Base-by-base conservation (phyloP, 2,329 filamentous ascomycete species). In the Tolypocladium pustulatum region DNA sequence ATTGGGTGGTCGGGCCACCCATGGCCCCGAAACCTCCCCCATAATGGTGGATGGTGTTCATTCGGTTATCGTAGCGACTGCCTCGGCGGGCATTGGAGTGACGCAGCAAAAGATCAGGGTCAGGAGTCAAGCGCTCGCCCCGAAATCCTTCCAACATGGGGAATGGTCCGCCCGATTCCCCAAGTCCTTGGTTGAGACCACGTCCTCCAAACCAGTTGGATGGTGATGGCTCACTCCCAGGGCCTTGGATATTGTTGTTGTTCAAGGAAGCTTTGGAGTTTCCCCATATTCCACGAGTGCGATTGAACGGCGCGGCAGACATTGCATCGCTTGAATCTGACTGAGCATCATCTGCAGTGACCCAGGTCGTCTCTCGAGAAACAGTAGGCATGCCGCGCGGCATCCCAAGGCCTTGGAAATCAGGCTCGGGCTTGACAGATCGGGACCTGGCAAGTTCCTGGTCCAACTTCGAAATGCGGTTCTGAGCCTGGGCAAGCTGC, bases 401-500 rank as follows among this genome's bases (percentile, higher is more conserved):
- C 36, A 64, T 61, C 20, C 64, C 63, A 40, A 66, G 61, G 41
- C 55, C 49, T 27, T 65, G 58, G 3, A 59, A 25, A 1, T 73
- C 68, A 3, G 65, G 59, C 2, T 83, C 87, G 57, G 82, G 76
- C 65, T 83, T 84, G 38, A 77, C 76, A 58, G 84, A 80, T 36
- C 84, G 84, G 30, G 79, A 84, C 62, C 88, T 83, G 43, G 84
- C 79, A 61, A 90, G 78, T 73, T 91, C 86, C 57, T 89, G 81
- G 59, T 89, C 87, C 68, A 91, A 84, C 59, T 83, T 85, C 53
- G 80, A 82, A 66, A 92, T 89, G 66, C 86, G 82, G 68, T 79
- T 85, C 61, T 88, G 84, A 40, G 89, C 88, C 61, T 85, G 80
- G 51, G 86, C 86, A 56, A 93, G 81, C 72, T 91, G 84, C 57